These are phyloP conservation scores for Paralagenidium karlingii DNA, from an alignment of 352 stramenopile species.

Conservation along the genomic window DNA sequence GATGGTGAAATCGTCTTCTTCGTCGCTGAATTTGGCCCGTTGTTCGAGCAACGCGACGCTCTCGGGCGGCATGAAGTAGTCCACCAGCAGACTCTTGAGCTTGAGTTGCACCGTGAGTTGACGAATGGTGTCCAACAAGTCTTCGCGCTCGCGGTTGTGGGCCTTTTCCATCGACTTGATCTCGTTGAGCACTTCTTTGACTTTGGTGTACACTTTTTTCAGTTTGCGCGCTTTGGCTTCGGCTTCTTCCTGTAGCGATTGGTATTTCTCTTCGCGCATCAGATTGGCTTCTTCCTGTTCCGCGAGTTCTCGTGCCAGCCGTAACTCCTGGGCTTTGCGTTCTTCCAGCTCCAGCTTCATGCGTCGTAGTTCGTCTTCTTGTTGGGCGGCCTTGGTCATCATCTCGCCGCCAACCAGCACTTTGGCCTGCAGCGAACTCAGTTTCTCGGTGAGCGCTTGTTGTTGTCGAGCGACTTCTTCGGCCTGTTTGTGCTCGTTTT, in stretches of 20 bases:
- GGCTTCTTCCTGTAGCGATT: conserved; percentile 87
- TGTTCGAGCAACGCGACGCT: conserved; percentile 38
- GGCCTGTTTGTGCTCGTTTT: conserved; percentile 73
- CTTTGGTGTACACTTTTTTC: conserved; percentile 89
- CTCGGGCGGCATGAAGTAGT: conserved; percentile 83
- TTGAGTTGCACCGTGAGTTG: conserved; percentile 94
- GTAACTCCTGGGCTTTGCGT: conserved; percentile 69
- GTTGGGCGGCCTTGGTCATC: conserved; percentile 89
- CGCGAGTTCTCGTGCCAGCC: conserved; percentile 84
- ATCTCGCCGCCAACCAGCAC: conserved; percentile 88
- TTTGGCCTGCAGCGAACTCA: conserved; percentile 88
- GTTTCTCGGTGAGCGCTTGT: conserved; percentile 70
- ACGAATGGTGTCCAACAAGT: conserved; percentile 92
- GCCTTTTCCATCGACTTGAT: conserved; percentile 92
- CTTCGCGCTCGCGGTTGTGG: conserved; percentile 85
- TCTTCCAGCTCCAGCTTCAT: conserved; percentile 90
- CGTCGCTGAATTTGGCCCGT: conserved; percentile 47
- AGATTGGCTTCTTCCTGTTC: conserved; percentile 91
- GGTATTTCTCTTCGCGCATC: conserved; percentile 86
- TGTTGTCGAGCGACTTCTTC: conserved; percentile 58
- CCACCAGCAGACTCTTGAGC: conserved; percentile 89
- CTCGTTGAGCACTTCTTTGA: conserved; percentile 86
- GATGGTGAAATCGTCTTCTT: conserved; percentile 64
- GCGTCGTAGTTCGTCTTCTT: conserved; percentile 89
- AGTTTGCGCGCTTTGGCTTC: conserved; percentile 94